phyloP scores from a whole-genome alignment of 2,329 filamentous ascomycete genomes.

The Thermomyces lanuginosus region DNA sequence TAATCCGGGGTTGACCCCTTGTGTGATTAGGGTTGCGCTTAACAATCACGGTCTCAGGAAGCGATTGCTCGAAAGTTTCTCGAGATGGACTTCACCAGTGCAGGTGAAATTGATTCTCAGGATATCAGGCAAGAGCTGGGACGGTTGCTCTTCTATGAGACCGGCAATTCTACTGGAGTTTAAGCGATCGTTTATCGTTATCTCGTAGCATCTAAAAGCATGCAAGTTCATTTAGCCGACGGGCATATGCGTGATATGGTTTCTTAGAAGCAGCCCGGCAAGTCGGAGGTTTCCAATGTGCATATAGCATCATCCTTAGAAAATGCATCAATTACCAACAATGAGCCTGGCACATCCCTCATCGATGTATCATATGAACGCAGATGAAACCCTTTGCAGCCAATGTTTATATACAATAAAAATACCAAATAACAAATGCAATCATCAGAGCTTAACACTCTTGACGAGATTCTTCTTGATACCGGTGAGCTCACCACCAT shows the following conservation, averaged over 20 bases:
- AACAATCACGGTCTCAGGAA: conserved; percentile 23
- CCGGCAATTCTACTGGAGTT: too few relatives aligned
- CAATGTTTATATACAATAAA: conserved; percentile 2
- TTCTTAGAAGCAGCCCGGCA: neutral
- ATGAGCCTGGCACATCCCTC: neutral
- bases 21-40: neutral
- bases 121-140: too few relatives aligned
- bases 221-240: too few relatives aligned
- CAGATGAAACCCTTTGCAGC: neutral
- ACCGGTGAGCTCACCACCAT: conserved; percentile 82
- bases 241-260: neutral
- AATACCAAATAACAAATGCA: too few relatives aligned
- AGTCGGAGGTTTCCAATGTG: neutral
- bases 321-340: too few relatives aligned
- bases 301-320: too few relatives aligned
- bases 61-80: conserved; percentile 43
- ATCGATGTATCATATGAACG: neutral
- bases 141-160: too few relatives aligned
- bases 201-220: too few relatives aligned
- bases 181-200: too few relatives aligned
- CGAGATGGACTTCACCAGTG: conserved; percentile 24
- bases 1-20: neutral
- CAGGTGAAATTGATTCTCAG: too few relatives aligned
- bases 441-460: conserved; percentile 65
- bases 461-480: conserved; percentile 89